Conservation (phyloP, 139 green algal species). For the Trebouxia sp. region DNA sequence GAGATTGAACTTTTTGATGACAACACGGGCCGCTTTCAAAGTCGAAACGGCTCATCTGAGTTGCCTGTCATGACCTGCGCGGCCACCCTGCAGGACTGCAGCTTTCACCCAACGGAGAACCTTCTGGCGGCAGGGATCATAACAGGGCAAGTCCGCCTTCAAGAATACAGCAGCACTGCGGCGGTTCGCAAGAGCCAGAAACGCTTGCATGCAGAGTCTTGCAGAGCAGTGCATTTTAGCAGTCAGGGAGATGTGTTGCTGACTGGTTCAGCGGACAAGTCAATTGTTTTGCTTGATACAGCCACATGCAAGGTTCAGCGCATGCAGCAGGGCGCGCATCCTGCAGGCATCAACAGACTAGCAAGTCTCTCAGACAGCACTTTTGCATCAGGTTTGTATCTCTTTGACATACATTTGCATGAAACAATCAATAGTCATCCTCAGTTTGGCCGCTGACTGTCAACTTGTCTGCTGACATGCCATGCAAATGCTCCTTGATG, state of each 20-base stretch:
- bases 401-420: too few relatives aligned
- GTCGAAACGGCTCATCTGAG: too few relatives aligned
- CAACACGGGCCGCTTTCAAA: neutral
- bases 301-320: neutral
- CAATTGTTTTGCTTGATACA: neutral
- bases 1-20: neutral
- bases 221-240: constrained; percentile 59
- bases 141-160: constrained; percentile 42
- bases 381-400: constrained; percentile 26
- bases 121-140: constrained; percentile 62
- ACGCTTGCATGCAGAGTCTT: constrained; percentile 42
- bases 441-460: constrained; percentile 28
- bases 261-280: constrained; percentile 41
- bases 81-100: constrained; percentile 41
- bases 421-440: neutral
- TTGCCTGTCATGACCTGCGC: neutral
- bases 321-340: neutral
- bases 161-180: neutral
- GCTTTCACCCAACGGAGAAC: constrained; percentile 46
- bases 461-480: neutral
- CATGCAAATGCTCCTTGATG: too few relatives aligned
- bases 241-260: constrained; percentile 35
- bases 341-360: constrained; percentile 8
- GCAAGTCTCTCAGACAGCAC: neutral
- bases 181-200: neutral